Base-by-base conservation (phyloP, 768 basidiomycete species). In the Suillus occidentalis region DNA sequence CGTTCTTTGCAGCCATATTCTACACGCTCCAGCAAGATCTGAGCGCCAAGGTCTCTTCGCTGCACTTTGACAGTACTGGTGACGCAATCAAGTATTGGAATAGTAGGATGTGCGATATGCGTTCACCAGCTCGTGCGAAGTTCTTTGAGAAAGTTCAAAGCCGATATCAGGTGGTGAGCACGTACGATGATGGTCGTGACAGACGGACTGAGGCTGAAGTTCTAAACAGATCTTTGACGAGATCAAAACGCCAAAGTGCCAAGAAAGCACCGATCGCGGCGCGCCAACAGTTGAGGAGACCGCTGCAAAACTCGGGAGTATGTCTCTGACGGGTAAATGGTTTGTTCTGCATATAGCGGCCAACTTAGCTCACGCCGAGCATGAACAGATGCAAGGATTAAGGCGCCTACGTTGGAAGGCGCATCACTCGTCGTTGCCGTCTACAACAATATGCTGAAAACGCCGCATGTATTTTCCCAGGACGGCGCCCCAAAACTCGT, bases 1-100 rank as follows among this genome's bases (percentile, higher is more conserved):
- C 63, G 0, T 65, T 72, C 55, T 62, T 72, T 56, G 62, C 49
- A 1, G 69, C 71, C 12, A 52, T 72, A 25, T 72, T 72, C 5
- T 25, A 43, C 0, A 42, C 59, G 0, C 50, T 70, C 4, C 3
- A 59, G 1, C 52, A n/a, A 20, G 31, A 45, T 40, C 31, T 72
- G 18, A 63, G 8, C 34, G 5, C 1, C 36, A 14, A 22, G 34
- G 1, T 34, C 2, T 6, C 45, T 52, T 8, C 18, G 16, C 18
- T 47, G 16, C 5, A 10, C n/a, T 20, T 20, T 47, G 16, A 8
- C 18, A 4, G 20, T 7, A 1, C 31, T 53, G 18, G 6, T 25
- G 18, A 14, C 5, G 14, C 8, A n/a, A 42, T 63, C 34, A n/a
- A 56, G 37, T 18, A 6, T 4, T 58, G 36, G 63, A 60, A 25